Evolutionary conservation across 1,139 yeast genomes (phyloP).

Genomic region (Ashbya aceris): DNA sequence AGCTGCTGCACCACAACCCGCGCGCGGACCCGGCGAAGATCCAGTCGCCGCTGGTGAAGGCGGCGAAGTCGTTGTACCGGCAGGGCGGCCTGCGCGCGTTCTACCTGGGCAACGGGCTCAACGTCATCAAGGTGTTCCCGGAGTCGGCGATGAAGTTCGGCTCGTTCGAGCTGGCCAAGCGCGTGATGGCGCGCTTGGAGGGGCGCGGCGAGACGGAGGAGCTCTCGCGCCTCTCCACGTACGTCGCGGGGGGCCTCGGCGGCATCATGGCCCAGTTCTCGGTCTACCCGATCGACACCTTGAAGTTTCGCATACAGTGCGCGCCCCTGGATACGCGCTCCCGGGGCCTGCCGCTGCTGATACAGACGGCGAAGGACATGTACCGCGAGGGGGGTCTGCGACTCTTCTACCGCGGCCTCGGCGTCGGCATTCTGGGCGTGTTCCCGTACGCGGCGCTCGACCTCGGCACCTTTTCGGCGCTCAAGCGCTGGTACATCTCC

Average conservation of each 20-base stretch:
- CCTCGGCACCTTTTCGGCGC: constrained; percentile 81
- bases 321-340: constrained; percentile 54
- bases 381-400: constrained; percentile 69
- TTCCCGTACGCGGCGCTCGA: constrained; percentile 97
- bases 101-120: constrained; percentile 91
- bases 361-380: constrained; percentile 61
- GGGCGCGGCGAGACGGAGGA: constrained; percentile 67
- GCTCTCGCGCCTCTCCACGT: constrained; percentile 69
- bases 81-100: constrained; percentile 85
- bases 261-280: constrained; percentile 89
- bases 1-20: constrained; percentile 35
- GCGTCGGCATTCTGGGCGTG: constrained; percentile 85
- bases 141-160: constrained; percentile 98
- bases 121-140: constrained; percentile 89
- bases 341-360: constrained; percentile 52
- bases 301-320: constrained; percentile 77
- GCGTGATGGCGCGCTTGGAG: constrained; percentile 64
- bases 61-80: constrained; percentile 71
- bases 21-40: constrained; percentile 33
- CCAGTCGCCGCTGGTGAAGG: constrained; percentile 66
- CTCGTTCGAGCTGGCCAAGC: constrained; percentile 80
- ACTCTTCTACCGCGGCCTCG: constrained; percentile 76
- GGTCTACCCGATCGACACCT: constrained; percentile 93
- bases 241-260: constrained; percentile 90
- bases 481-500: constrained; percentile 65